Conservation (phyloP, 176 grass and related monocot genomes). For the Pontederia paniculata region DNA sequence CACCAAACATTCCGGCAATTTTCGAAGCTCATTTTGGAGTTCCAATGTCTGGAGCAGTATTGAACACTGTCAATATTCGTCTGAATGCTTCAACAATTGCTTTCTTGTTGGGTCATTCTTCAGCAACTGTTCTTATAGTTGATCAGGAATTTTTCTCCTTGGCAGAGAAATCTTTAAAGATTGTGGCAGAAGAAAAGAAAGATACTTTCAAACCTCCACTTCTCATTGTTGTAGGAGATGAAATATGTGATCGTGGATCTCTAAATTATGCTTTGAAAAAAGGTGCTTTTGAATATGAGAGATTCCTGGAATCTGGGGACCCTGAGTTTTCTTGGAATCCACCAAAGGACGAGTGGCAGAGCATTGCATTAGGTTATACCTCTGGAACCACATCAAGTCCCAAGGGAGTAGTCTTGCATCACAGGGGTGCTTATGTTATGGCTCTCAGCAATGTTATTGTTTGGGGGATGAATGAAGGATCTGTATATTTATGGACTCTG, state of each 20-base stretch:
- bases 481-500: constrained; percentile 82
- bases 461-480: constrained; percentile 61
- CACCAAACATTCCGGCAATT: constrained; percentile 72
- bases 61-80: constrained; percentile 67
- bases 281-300: constrained; percentile 70
- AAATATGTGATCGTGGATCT: constrained; percentile 36
- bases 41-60: constrained; percentile 79
- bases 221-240: constrained; percentile 51
- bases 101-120: constrained; percentile 71
- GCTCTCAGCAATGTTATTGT: constrained; percentile 58
- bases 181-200: constrained; percentile 50
- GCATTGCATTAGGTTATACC: constrained; percentile 80
- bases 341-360: constrained; percentile 86
- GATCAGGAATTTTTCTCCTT: constrained; percentile 84
- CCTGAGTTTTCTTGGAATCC: constrained; percentile 60
- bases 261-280: constrained; percentile 49
- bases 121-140: constrained; percentile 61
- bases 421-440: constrained; percentile 87
- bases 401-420: constrained; percentile 76
- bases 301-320: constrained; percentile 63
- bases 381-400: constrained; percentile 88
- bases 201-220: constrained; percentile 40
- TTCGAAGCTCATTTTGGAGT: constrained; percentile 88
- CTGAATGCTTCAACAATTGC: constrained; percentile 64
- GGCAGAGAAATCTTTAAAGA: constrained; percentile 63